phyloP scores from a whole-genome alignment of 1,284 basidiomycete genomes.

The Puccinia polysora region DNA sequence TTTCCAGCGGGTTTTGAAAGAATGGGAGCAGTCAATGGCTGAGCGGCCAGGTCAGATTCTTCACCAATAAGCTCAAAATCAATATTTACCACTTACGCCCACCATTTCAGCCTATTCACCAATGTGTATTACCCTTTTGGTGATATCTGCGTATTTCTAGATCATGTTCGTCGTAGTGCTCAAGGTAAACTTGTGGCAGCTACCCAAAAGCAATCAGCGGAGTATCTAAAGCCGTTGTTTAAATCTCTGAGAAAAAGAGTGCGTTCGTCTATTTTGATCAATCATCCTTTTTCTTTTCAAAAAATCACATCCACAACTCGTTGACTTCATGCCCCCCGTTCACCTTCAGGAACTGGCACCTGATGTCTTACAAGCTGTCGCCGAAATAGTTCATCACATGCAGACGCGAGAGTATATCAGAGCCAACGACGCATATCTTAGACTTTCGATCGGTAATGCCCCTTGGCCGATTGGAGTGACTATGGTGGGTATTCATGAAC shows the following conservation, averaged over 20 bases:
- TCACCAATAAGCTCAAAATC: neutral
- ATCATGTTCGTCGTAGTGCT: conserved; percentile 69
- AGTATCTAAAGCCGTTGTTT: conserved; percentile 95
- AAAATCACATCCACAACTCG: no score
- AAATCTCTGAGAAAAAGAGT: conserved; percentile 78
- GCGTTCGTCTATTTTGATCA: conserved; percentile 53
- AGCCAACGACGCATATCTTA: conserved; percentile 94
- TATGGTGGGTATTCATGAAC: conserved; percentile 97
- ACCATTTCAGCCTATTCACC: neutral
- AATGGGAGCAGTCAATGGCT: conserved; percentile 93
- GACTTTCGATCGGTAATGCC: conserved; percentile 94
- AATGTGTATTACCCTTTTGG: neutral
- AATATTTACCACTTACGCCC: neutral
- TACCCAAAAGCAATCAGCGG: conserved; percentile 88
- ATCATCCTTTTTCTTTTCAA: conserved; percentile 13
- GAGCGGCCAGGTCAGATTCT: conserved; percentile 69
- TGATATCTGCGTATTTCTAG: conserved; percentile 46
- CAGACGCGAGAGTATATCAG: conserved; percentile 88
- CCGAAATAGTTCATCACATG: conserved; percentile 95
- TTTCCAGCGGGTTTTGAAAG: conserved; percentile 68
- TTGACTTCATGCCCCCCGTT: no score
- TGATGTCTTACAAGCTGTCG: conserved; percentile 80
- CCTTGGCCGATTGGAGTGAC: conserved; percentile 99
- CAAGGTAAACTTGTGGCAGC: conserved; percentile 92
- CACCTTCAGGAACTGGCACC: conserved; percentile 73